Evolutionary conservation across 1,284 basidiomycete genomes (phyloP).

Genomic region (Rhodofomes roseus): DNA sequence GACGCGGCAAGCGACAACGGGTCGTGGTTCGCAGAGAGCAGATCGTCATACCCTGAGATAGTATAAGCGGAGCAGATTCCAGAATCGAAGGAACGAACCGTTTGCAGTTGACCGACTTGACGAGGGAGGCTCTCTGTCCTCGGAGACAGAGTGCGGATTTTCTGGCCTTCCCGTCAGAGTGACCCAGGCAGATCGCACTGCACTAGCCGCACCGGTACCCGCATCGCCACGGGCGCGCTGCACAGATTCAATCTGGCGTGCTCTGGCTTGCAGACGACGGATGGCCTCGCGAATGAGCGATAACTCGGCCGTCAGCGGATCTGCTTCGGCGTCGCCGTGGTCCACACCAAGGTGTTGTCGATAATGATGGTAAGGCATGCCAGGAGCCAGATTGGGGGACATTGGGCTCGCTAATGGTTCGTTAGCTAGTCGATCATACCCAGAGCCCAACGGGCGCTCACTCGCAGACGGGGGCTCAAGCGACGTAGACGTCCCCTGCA

Average conservation of each 20-base stretch:
- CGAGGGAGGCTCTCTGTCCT: not conserved
- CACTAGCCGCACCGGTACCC: not conserved
- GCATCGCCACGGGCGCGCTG: not conserved
- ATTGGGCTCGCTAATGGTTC: not conserved
- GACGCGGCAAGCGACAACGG: not conserved
- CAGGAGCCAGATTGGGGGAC: not conserved
- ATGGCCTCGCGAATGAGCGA: not conserved
- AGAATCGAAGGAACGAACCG: not conserved
- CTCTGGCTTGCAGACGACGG: not conserved
- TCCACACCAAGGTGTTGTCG: not conserved
- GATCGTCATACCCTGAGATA: too few species aligned
- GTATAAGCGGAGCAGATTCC: too few species aligned
- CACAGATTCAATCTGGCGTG: not conserved
- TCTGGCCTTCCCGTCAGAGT: not conserved
- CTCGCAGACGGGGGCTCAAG: not conserved
- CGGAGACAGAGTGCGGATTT: not conserved
- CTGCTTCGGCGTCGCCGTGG: not conserved
- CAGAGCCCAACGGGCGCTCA: not conserved
- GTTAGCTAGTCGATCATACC: not conserved
- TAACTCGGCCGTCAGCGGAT: not conserved
- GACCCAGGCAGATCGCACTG: conserved; percentile 3
- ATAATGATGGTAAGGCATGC: not conserved
- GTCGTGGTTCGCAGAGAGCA: not conserved
- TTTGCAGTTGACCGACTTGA: not conserved
- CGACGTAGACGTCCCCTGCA: not conserved